Evolutionary conservation across 1,139 yeast genomes (phyloP), one percentile per base, ranked within the genome.

Genomic region (Lodderomyces pseudojiufengensis): DNA sequence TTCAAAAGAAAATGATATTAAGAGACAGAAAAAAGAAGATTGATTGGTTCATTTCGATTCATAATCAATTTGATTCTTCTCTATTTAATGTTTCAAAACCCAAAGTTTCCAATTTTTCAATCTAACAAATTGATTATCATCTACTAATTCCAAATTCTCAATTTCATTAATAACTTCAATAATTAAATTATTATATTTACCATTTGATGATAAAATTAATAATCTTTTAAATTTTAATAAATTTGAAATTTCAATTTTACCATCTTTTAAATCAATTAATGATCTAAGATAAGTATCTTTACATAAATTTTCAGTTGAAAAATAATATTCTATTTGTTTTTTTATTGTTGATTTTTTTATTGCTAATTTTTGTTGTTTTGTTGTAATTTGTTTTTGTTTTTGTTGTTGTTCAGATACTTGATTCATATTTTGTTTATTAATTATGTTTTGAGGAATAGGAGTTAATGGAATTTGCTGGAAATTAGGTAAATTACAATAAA

Each of bases 261-360:
- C 63, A 30, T 49, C 43, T 2, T 27, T 27, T 10, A 31, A 38
- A 39, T 49, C 40, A 35, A 59, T 50, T 33, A 54, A 41, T 1
- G 50, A 44, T 23, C 59, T 36, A 14, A 59, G 49, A 38, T 52
- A 52, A 18, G 38, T 40, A 37, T 59, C 63, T 32, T 52, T 54
- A 39, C 52, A 43, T 32, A 59, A 47, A 37, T 59, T 59, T 33
- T 49, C 51, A 2, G 52, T 42, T 5, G 62, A 58, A 32, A 59
- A 57, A 40, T 58, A 58, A 38, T 55, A 55, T 10, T 38, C 41
- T 16, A 58, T 35, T 38, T 57, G 61, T 11, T 40, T 27, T 28
- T 40, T 45, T 12, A 55, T 50, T 31, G 27, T 39, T 14, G 33
- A 31, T 11, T 33, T 30, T 23, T 36, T 38, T 9, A 31, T 32